Base-by-base conservation (phyloP, 257 asterid genomes). In the Nicotiana undulata region DNA sequence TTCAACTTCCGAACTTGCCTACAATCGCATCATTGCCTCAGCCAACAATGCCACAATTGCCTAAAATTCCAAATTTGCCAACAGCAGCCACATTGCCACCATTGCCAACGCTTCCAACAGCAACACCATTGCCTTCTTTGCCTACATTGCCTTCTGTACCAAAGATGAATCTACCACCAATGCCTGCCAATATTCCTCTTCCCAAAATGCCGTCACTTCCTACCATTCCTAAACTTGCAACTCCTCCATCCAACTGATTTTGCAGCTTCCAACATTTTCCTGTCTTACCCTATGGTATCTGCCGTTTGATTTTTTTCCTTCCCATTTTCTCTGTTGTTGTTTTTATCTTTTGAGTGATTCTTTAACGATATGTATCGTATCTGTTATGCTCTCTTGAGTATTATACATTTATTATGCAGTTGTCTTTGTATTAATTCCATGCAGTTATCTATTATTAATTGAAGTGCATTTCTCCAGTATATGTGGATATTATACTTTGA, bases 11-110 rank as follows among this genome's bases (percentile, higher is more conserved):
- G 3, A 44, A 26, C 18, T 6, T 55, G 67, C 65, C 80, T 20
- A 55, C 20, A 0, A 55, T 55, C 18, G 68, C 80, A 0, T 18
- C 66, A 9, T 22, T 76, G 53, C 80, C 80, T 31, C 65, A 75
- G 13, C 51, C 80, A 76, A 53, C 65, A 52, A 52, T 53, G 24
- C 80, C 80, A 53, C 80, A 76, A n/a, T 29, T 53, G 20, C 80
- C 80, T 10, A 52, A 22, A 12, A 28, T 76, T 9, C 80, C 80
- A 7, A 56, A 55, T 1, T 52, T 75, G 18, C 66, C 80, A 0
- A 2, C 79, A 9, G 31, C 31, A 29, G 31, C 31, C 31, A 24
- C 60, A 72, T n/a, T 72, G 53, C 78, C 78, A 3, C 78, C 60
- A 22, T 74, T 74, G 20, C 70, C 63, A 20, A 74, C 75, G 13